Evolutionary conservation across 23 red algal species (phyloP), one percentile per base, ranked within the genome.

Genomic region (Agarophyton chilense): DNA sequence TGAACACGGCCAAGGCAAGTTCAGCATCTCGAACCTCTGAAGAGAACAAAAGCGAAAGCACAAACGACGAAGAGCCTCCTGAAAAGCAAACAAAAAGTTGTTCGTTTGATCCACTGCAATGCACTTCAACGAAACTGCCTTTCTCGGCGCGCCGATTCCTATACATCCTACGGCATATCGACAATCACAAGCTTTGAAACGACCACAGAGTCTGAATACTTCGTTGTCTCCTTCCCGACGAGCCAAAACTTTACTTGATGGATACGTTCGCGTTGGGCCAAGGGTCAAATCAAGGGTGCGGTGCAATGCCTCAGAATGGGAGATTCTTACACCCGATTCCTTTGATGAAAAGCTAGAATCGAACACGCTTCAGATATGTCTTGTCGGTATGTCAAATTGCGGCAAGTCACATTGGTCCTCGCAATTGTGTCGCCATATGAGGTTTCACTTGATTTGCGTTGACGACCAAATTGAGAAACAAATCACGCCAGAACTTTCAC

Each of bases 371-470:
- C 42, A 31, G 24, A 28, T 98, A 13, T 89, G 84, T 51, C 72
- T 99, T 33, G 87, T 99, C 34, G 97, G 97, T 64, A 99, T 99
- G 97, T 99, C 97, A 25, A 99, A 99, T 55, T 99, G 93, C 76
- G 97, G 97, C 50, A 99, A 99, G 57, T 90, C 89, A 24, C 82
- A 94, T 35, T 92, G 97, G 86, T 96, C 97, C 18, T 31, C 68
- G 28, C 84, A 96, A 70, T 78, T 99, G 45, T 68, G 19, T 12
- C 26, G 52, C 14, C 56, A 61, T 18, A 72, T 50, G 33, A 60
- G 45, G 4, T 99, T 96, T 89, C 28, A 74, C 36, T 39, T 83
- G n/a, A 32, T 94, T 19, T 88, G 88, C 45, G 89, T 99, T 29
- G 97, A 99, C 80, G 97, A 96, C 7, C 78, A 92, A 56, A 99